phyloP scores from a whole-genome alignment of 352 stramenopile species.

The Phytopythium litorale region DNA sequence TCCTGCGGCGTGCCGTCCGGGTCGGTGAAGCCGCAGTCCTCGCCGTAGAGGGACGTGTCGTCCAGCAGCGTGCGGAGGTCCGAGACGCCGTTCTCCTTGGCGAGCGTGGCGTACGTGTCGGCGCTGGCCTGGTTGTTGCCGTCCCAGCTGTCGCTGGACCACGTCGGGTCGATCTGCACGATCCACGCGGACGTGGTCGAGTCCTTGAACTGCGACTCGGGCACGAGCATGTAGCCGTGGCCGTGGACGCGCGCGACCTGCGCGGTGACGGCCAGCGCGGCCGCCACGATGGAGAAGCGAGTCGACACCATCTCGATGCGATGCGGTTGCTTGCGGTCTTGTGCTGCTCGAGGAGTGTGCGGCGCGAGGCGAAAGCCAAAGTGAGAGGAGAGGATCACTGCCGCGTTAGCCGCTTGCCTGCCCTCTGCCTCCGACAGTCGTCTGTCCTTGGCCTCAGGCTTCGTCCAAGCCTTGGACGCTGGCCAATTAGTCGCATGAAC shows the following conservation, averaged over 20 bases:
- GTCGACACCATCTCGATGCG: slow-evolving; percentile 6
- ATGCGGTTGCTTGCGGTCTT: neutral
- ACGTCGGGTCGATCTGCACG: slow-evolving; percentile 29
- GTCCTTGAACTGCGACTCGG: slow-evolving; percentile 26
- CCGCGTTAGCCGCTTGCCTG: too few relatives aligned
- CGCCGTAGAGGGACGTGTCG: slow-evolving; percentile 29
- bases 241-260: slow-evolving; percentile 14
- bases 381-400: neutral
- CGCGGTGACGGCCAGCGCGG: slow-evolving; percentile 15
- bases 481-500: neutral
- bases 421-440: neutral
- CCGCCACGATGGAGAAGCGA: slow-evolving; percentile 10
- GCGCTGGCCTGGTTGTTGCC: slow-evolving; percentile 29
- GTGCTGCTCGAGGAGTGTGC: neutral
- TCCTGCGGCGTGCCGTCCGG: slow-evolving; percentile 26
- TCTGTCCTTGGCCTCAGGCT: too few relatives aligned
- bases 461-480: too few relatives aligned
- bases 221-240: slow-evolving; percentile 33
- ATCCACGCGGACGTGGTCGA: slow-evolving; percentile 26
- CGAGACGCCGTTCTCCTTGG: slow-evolving; percentile 24
- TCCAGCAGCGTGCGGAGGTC: slow-evolving; percentile 29
- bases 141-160: slow-evolving; percentile 23
- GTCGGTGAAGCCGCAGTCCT: slow-evolving; percentile 33
- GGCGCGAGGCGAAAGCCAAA: slow-evolving; percentile 2
- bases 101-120: slow-evolving; percentile 19